These are phyloP conservation scores for Xylaria sp. DNA, from an alignment of 2,329 filamentous ascomycete genomes.

Conservation along the genomic window DNA sequence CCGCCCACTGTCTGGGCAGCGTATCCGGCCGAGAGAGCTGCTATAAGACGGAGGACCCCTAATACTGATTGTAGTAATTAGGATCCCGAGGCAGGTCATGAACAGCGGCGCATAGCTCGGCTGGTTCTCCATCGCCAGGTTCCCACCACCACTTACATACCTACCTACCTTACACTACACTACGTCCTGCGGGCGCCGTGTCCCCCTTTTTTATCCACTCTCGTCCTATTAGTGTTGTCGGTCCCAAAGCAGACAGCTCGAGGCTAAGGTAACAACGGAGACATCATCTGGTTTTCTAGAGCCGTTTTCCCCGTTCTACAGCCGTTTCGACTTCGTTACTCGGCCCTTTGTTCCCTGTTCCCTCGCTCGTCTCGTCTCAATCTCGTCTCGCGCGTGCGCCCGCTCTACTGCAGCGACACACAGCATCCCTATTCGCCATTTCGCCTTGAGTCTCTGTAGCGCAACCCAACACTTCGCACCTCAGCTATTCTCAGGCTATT, in stretches of 20 bases:
- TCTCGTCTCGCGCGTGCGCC: conserved; percentile 19
- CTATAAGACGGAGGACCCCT: conserved; percentile 10
- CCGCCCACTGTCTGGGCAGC: neutral
- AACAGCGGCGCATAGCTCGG: conserved; percentile 24
- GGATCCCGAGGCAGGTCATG: conserved; percentile 9
- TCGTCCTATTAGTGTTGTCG: conserved; percentile 14
- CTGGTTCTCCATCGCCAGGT: conserved; percentile 21
- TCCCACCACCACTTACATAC: conserved; percentile 19
- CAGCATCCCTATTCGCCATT: conserved; percentile 28
- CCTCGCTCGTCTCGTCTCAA: conserved; percentile 23
- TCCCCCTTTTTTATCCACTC: conserved; percentile 21
- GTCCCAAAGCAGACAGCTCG: conserved; percentile 6
- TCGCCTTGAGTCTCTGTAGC: conserved; percentile 23
- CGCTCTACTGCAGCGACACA: conserved; percentile 12
- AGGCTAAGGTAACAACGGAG: conserved; percentile 20
- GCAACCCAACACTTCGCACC: conserved; percentile 12
- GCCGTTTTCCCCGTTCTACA: conserved; percentile 17
- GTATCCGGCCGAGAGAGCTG: neutral
- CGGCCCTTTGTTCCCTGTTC: conserved; percentile 38
- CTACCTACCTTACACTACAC: neutral
- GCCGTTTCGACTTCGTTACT: conserved; percentile 31
- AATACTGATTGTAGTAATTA: neutral
- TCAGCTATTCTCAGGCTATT: conserved; percentile 9
- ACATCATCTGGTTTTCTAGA: conserved; percentile 17
- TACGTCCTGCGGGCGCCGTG: conserved; percentile 27